Evolutionary conservation across 352 stramenopile species (phyloP).

Genomic region (Pythium chondricola): DNA sequence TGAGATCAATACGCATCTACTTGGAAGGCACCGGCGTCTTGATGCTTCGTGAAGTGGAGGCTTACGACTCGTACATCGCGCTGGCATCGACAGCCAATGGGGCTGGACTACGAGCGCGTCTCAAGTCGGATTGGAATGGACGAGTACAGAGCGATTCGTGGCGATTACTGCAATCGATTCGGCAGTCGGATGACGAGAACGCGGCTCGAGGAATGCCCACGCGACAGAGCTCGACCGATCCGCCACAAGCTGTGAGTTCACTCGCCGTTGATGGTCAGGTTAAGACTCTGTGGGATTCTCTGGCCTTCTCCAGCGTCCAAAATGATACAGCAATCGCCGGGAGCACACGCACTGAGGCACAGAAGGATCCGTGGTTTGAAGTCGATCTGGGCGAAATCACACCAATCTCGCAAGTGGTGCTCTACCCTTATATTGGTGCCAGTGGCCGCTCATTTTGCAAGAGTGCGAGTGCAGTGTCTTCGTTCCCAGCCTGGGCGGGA

Average conservation of each 20-base stretch:
- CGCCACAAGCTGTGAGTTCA: constrained; percentile 27
- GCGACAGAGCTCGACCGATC: constrained; percentile 50
- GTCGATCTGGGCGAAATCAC: constrained; percentile 46
- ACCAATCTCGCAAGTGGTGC: constrained; percentile 35
- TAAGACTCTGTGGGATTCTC: constrained; percentile 31
- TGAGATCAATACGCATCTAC: constrained; percentile 47
- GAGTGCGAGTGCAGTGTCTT: not conserved
- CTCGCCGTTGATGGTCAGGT: constrained; percentile 46
- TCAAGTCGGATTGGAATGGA: constrained; percentile 41
- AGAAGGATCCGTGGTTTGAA: constrained; percentile 61
- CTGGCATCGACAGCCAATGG: constrained; percentile 42
- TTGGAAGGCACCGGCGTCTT: constrained; percentile 28
- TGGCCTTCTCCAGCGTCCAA: constrained; percentile 2
- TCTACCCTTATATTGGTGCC: constrained; percentile 48
- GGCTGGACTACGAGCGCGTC: constrained; percentile 32
- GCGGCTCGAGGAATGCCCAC: constrained; percentile 49
- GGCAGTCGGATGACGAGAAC: constrained; percentile 55
- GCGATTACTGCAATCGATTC: constrained; percentile 43
- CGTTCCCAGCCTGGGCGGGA: constrained; percentile 24
- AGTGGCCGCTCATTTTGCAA: constrained; percentile 30
- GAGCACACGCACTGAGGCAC: constrained; percentile 36
- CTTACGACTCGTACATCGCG: constrained; percentile 38
- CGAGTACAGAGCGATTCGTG: constrained; percentile 34
- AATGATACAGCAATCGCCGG: constrained; percentile 16
- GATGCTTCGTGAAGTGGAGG: constrained; percentile 42